phyloP scores from a whole-genome alignment of 805 yeast species.

The Wickerhamiella sorbophila region DNA sequence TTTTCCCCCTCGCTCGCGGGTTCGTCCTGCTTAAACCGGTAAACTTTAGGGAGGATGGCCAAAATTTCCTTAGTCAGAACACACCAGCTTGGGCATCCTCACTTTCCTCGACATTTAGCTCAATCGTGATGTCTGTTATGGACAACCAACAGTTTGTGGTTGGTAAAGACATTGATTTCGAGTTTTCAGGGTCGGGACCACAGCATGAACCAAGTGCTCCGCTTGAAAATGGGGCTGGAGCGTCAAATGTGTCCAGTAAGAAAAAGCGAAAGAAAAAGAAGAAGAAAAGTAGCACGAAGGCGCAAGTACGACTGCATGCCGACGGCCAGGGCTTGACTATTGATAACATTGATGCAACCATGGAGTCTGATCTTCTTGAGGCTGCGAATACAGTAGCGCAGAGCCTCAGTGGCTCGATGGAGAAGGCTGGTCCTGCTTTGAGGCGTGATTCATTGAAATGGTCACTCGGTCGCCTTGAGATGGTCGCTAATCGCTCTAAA shows the following conservation, averaged over 20 bases:
- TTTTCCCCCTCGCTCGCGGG: too few species aligned
- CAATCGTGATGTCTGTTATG: slow-evolving; percentile 6
- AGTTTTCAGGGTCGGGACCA: slow-evolving; percentile 7
- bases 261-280: slow-evolving; percentile 12
- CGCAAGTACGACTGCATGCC: slow-evolving; percentile 35
- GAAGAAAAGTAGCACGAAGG: slow-evolving; percentile 9
- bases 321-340: slow-evolving; percentile 63
- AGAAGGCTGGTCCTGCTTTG: neutral
- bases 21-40: too few species aligned
- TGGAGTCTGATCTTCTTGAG: neutral
- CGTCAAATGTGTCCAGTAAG: slow-evolving; percentile 7
- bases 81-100: neutral
- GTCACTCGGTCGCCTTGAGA: neutral
- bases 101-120: neutral
- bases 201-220: slow-evolving; percentile 1
- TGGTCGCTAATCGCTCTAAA: neutral
- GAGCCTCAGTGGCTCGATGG: neutral
- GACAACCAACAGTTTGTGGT: slow-evolving; percentile 17
- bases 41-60: too few species aligned
- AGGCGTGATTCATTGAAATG: too few species aligned
- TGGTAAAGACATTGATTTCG: slow-evolving; percentile 17
- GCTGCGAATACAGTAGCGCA: slow-evolving; percentile 1
- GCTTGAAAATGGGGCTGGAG: neutral
- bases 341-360: slow-evolving; percentile 30
- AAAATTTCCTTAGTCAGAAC: neutral